Evolutionary conservation across 2,329 filamentous ascomycete species (phyloP).

Genomic region (Juglanconis oblonga): DNA sequence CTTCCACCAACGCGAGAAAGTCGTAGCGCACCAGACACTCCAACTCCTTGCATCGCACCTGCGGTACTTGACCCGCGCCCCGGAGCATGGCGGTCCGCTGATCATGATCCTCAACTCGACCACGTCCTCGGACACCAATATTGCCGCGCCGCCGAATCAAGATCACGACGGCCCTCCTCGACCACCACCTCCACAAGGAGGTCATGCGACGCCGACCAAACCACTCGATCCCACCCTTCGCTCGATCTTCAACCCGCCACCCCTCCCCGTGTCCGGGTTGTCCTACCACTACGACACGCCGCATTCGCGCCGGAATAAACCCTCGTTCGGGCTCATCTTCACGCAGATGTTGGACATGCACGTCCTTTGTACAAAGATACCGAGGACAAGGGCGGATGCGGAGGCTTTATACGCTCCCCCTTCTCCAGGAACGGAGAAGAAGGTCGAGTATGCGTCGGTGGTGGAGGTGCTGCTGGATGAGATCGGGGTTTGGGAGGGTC

Average conservation of each 20-base stretch:
- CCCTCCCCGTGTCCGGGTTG: conserved; percentile 14
- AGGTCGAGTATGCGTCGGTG: conserved; percentile 35
- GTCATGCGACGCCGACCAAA: conserved; percentile 1
- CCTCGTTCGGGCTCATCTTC: conserved; percentile 54
- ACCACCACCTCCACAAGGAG: not conserved
- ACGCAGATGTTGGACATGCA: conserved; percentile 53
- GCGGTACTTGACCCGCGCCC: conserved; percentile 40
- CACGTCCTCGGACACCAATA: conserved; percentile 20
- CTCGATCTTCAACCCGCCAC: conserved; percentile 46
- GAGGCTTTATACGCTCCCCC: conserved; percentile 28
- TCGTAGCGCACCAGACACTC: conserved; percentile 46
- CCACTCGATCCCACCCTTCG: conserved; percentile 43
- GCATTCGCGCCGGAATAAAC: conserved; percentile 37
- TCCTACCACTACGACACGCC: conserved; percentile 20
- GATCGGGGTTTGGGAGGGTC: conserved; percentile 40
- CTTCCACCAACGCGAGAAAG: conserved; percentile 47
- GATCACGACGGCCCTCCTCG: conserved; percentile 1
- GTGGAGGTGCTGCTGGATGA: conserved; percentile 53
- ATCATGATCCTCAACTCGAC: conserved; percentile 56
- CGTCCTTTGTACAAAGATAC: conserved; percentile 46
- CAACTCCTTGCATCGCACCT: conserved; percentile 45
- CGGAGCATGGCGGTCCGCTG: conserved; percentile 39
- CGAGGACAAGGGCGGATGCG: conserved; percentile 38
- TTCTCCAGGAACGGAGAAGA: conserved; percentile 1
- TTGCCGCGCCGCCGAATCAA: not conserved